phyloP scores from a whole-genome alignment of 495 filamentous ascomycete species.

The Saxispiralis lemnorum region DNA sequence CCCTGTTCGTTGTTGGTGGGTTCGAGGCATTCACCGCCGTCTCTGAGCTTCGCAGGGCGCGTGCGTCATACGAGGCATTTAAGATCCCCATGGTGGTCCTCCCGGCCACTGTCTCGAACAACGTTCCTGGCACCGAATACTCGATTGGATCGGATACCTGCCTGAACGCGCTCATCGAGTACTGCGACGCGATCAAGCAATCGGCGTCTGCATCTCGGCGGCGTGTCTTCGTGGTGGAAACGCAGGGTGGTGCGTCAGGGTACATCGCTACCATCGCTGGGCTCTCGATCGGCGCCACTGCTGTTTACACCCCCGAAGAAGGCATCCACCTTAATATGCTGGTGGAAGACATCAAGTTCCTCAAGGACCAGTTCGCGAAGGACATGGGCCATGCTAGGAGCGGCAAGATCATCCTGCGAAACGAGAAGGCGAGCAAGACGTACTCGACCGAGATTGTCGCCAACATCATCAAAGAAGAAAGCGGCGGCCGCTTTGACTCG shows the following conservation, averaged over 20 bases:
- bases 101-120: slow-evolving; percentile 96
- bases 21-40: slow-evolving; percentile 95
- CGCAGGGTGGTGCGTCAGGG: slow-evolving; percentile 84
- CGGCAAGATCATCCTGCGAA: slow-evolving; percentile 84
- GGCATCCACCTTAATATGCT: slow-evolving; percentile 90
- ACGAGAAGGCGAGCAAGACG: slow-evolving; percentile 75
- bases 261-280: slow-evolving; percentile 87
- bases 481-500: slow-evolving; percentile 82
- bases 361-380: slow-evolving; percentile 66
- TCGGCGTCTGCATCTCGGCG: slow-evolving; percentile 83
- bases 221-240: slow-evolving; percentile 93
- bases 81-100: slow-evolving; percentile 85
- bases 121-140: slow-evolving; percentile 95
- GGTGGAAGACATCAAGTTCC: slow-evolving; percentile 71
- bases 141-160: slow-evolving; percentile 94
- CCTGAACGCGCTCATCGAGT: slow-evolving; percentile 84
- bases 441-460: slow-evolving; percentile 88
- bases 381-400: slow-evolving; percentile 83
- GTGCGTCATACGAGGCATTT: slow-evolving; percentile 61
- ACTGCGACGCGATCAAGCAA: slow-evolving; percentile 95
- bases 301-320: slow-evolving; percentile 94
- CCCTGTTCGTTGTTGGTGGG: slow-evolving; percentile 79
- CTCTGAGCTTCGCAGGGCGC: slow-evolving; percentile 64
- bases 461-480: slow-evolving; percentile 87
- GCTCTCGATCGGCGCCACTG: slow-evolving; percentile 74